These are phyloP conservation scores for Paxillus involutus DNA, from an alignment of 768 basidiomycete species.

Conservation along the genomic window DNA sequence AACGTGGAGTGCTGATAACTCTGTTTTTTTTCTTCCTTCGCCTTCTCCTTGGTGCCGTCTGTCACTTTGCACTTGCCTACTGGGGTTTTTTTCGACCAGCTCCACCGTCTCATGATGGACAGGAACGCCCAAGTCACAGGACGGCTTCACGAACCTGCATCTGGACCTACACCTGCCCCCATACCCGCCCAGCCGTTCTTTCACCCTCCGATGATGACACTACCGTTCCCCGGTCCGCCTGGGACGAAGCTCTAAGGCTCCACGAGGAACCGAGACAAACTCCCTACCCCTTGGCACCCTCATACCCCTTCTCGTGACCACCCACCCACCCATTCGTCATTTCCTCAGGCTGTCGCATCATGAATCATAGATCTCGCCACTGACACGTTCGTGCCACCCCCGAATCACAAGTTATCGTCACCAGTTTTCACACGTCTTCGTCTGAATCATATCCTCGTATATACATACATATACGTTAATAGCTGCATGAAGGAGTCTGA, in stretches of 20 bases:
- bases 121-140: conserved; percentile 60
- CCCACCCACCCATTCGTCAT: neutral
- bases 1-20: neutral
- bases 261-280: neutral
- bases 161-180: conserved; percentile 15
- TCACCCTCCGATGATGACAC: conserved; percentile 31
- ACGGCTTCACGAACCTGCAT: conserved; percentile 30
- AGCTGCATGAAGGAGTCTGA: too few relatives aligned
- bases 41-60: conserved; percentile 6
- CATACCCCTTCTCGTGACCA: too few relatives aligned
- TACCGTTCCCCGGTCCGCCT: conserved; percentile 27
- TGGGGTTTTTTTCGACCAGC: conserved; percentile 32
- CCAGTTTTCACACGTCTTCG: too few relatives aligned
- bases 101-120: conserved; percentile 77
- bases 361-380: too few relatives aligned
- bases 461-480: too few relatives aligned
- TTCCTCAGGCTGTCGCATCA: neutral
- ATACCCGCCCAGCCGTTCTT: conserved; percentile 20
- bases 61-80: conserved; percentile 12
- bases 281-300: too few relatives aligned
- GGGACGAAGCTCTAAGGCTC: conserved; percentile 30
- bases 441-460: too few relatives aligned
- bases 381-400: neutral
- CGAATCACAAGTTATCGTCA: too few relatives aligned
- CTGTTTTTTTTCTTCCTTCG: conserved; percentile 4